Base-by-base conservation (phyloP, 129 eudicot genomes). In the Escallonia rubra region DNA sequence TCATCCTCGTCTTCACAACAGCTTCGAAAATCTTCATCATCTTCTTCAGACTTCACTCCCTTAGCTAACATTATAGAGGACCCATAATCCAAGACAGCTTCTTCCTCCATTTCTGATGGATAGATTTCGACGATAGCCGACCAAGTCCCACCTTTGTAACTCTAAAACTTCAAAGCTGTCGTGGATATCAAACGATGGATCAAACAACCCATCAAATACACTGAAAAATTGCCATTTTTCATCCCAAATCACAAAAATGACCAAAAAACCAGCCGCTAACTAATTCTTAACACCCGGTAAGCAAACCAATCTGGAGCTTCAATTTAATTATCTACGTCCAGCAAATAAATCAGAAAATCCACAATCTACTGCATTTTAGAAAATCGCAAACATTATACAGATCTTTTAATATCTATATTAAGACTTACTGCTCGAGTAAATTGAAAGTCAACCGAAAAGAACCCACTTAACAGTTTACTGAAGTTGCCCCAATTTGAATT, bases 21-120 rank as follows among this genome's bases (percentile, higher is more conserved):
- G 58, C 98, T 93, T 14, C 91, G 65, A 76, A 93, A 93, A 48
- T 92, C 98, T 23, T 89, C 98, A 53, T 93, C 98, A 16, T 89
- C 98, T 57, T 89, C 98, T 67, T 80, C 95, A 4, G 74, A 5
- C 57, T 73, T 82, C 63, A 48, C 45, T 64, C 60, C 77, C 67
- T 34, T 61, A 9, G 66, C 14, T 62, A 41, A 47, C n/a, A 12
- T n/a, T 69, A 13, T 46, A 44, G 34, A 14, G 7, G n/a, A 11
- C 43, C 63, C 70, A 2, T 23, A 23, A 57, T n/a, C 47, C 42
- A 57, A 41, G 46, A 65, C 14, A 39, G 51, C 41, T 15, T 41
- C 54, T 63, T 59, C 77, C 62, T 73, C 86, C 80, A 78, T 74
- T 74, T 64, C 41, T 51, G 23, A 49, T 48, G 5, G 55, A 34